A percentile compares a stretch with the other conserved stretches of the same genome.
phyloP scores from a whole-genome alignment of 352 stramenopile genomes.

The Globisporangium sylvaticum region DNA sequence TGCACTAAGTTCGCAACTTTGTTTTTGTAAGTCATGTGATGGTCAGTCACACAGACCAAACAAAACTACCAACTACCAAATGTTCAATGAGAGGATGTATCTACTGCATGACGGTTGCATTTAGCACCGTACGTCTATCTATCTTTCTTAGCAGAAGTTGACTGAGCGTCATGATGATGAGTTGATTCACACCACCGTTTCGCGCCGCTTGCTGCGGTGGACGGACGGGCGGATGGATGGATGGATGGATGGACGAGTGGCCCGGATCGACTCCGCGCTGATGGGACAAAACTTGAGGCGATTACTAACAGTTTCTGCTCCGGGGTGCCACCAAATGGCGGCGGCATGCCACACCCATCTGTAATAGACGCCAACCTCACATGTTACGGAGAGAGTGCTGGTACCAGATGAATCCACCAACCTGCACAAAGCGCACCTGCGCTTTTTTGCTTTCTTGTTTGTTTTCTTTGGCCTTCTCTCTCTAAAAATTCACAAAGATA shows the following conservation, averaged over 20 bases:
- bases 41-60: no score
- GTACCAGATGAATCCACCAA: not conserved
- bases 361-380: not conserved
- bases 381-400: not conserved
- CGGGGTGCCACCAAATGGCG: not conserved
- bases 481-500: not conserved
- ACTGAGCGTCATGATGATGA: not conserved
- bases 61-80: no score
- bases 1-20: not conserved
- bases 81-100: no score
- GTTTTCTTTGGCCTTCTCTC: not conserved
- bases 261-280: not conserved
- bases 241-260: not conserved
- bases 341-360: not conserved
- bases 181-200: not conserved
- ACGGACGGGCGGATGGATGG: not conserved
- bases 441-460: not conserved
- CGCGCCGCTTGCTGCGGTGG: not conserved
- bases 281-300: conserved; percentile 5
- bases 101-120: no score
- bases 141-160: not conserved
- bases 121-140: not conserved
- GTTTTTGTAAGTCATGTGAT: no score
- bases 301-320: conserved; percentile 2
- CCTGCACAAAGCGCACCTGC: not conserved